Evolutionary conservation across 441 rosid species (phyloP).

Genomic region (Eutrema salsugineum): DNA sequence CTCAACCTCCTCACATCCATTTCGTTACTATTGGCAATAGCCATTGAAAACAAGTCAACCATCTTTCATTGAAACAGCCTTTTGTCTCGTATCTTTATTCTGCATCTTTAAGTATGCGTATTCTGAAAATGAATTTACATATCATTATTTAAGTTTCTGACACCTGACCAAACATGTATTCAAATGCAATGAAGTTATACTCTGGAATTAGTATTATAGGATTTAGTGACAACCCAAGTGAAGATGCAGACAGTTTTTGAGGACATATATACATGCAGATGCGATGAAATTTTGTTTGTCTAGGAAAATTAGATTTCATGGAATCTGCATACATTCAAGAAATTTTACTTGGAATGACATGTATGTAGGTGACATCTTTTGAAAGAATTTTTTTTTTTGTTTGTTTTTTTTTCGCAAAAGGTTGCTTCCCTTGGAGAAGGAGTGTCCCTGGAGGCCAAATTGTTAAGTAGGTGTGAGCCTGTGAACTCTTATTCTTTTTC

Average conservation of each 20-base stretch:
- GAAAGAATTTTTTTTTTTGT: neutral
- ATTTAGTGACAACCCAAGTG: neutral
- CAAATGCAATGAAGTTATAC: neutral
- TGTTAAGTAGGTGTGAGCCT: conserved; percentile 47
- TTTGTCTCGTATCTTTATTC: neutral
- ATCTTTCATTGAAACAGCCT: neutral
- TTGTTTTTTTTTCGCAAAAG: neutral
- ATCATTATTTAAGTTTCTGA: neutral
- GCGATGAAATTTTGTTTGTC: neutral
- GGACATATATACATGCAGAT: neutral
- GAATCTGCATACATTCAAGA: neutral
- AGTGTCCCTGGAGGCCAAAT: conserved; percentile 90
- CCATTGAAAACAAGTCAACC: neutral
- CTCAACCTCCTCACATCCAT: neutral
- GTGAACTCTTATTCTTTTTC: neutral
- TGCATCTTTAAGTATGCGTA: neutral
- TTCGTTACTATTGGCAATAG: neutral
- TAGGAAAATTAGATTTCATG: neutral
- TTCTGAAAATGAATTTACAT: neutral
- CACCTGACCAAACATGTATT: neutral
- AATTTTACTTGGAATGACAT: neutral
- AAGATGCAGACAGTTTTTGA: neutral
- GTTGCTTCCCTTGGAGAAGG: conserved; percentile 96
- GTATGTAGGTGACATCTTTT: neutral
- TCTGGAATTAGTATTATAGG: neutral